Evolutionary conservation across 192 early-diverging fungal species (phyloP).

Genomic region (Gaertneriomyces sp.): DNA sequence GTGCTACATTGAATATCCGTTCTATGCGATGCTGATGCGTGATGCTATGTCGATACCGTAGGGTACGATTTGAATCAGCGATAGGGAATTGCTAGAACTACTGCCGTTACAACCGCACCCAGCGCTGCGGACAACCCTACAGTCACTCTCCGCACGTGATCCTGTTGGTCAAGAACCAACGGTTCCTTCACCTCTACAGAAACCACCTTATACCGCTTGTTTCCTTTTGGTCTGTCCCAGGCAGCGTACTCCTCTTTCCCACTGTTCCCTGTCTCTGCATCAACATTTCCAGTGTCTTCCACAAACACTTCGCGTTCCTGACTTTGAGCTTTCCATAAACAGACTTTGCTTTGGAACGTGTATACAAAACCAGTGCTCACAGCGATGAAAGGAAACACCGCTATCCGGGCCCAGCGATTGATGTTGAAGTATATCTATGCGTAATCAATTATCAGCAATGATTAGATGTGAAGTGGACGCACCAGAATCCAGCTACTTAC

Average conservation of each 20-base stretch:
- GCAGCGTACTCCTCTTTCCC: neutral
- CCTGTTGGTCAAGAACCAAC: constrained; percentile 8
- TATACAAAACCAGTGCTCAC: neutral
- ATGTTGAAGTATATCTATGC: neutral
- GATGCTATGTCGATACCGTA: too few relatives aligned
- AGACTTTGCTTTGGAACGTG: neutral
- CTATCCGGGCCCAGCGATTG: neutral
- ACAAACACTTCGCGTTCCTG: neutral
- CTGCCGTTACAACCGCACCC: neutral
- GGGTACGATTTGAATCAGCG: neutral
- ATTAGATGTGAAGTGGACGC: neutral
- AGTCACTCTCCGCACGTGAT: neutral
- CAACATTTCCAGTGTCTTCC: neutral
- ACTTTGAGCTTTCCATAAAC: neutral
- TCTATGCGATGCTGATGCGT: too few relatives aligned
- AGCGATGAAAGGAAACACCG: neutral
- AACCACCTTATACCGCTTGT: too few relatives aligned
- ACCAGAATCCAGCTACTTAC: neutral
- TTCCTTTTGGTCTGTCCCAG: neutral
- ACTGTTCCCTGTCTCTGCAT: neutral
- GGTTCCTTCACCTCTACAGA: constrained; percentile 3
- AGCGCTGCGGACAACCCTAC: neutral
- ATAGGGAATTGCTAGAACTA: constrained; percentile 4
- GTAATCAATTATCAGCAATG: neutral
- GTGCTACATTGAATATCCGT: too few relatives aligned